Percentiles rank a stretch among this genome's conserved stretches.
These are phyloP conservation scores for Gentiana straminea DNA, from an alignment of 257 asterid species.

Conservation along the genomic window DNA sequence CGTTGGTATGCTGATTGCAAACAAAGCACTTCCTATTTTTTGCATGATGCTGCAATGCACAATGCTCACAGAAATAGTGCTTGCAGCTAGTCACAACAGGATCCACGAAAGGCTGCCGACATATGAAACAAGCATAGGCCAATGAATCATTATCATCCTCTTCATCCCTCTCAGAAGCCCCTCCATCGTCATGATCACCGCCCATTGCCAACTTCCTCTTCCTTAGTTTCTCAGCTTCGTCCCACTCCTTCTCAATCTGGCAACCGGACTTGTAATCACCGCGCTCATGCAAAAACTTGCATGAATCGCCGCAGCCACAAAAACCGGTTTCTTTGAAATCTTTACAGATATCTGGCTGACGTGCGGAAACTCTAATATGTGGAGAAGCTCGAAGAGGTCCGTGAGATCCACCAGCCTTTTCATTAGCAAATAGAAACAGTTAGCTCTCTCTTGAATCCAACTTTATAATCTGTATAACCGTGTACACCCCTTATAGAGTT, in stretches of 20 bases:
- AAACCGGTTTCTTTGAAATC: slow-evolving; percentile 94
- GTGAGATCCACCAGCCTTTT: slow-evolving; percentile 92
- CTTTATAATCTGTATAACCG: slow-evolving; percentile 84
- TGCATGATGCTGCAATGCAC: slow-evolving; percentile 96
- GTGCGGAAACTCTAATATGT: slow-evolving; percentile 80
- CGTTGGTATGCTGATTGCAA: slow-evolving; percentile 93
- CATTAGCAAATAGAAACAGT: slow-evolving; percentile 77
- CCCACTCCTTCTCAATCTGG: slow-evolving; percentile 95
- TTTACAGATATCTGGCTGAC: slow-evolving; percentile 96
- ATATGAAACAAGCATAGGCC: slow-evolving; percentile 90
- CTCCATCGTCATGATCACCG: slow-evolving; percentile 43
- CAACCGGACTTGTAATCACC: slow-evolving; percentile 96
- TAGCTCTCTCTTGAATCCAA: slow-evolving; percentile 87
- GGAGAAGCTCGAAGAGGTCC: slow-evolving; percentile 95
- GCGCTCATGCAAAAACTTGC: slow-evolving; percentile 94
- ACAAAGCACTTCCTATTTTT: slow-evolving; percentile 92
- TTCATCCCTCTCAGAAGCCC: slow-evolving; percentile 37
- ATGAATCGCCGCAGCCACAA: slow-evolving; percentile 97
- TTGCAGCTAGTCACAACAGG: slow-evolving; percentile 91
- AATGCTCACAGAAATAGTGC: slow-evolving; percentile 95
- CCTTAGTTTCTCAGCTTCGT: slow-evolving; percentile 71
- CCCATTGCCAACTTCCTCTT: slow-evolving; percentile 52
- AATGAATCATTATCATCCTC: slow-evolving; percentile 65
- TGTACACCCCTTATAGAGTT: slow-evolving; percentile 71
- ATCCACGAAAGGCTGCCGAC: slow-evolving; percentile 80